Percentiles rank a stretch among this genome's conserved stretches.
Conservation (phyloP, 108 stramenopile species). For the Pseudonitzschia multiseries region DNA sequence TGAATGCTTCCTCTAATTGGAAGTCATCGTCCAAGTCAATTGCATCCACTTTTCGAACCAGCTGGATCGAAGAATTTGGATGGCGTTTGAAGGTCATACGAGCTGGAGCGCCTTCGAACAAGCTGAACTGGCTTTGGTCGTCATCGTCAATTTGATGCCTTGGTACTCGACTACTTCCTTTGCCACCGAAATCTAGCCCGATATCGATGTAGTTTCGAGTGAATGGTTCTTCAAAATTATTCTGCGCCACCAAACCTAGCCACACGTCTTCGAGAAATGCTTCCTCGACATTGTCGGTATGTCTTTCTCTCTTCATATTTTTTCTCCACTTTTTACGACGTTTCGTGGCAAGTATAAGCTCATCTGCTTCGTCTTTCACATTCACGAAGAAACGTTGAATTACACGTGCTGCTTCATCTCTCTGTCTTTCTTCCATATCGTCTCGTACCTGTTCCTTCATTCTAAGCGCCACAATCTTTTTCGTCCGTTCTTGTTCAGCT, state of each 20-base stretch:
- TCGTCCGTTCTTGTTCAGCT: slow-evolving; percentile 25
- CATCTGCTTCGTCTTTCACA: slow-evolving; percentile 68
- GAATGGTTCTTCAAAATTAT: slow-evolving; percentile 7
- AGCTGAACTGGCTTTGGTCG: slow-evolving; percentile 20
- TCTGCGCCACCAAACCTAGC: slow-evolving; percentile 19
- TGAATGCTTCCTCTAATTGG: slow-evolving; percentile 54
- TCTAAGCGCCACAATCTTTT: slow-evolving; percentile 22
- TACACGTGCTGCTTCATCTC: slow-evolving; percentile 48
- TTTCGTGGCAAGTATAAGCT: slow-evolving; percentile 53
- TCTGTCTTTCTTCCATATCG: slow-evolving; percentile 21
- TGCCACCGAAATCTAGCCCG: background rate
- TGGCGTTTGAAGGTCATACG: slow-evolving; percentile 5
- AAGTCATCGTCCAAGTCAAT: slow-evolving; percentile 50
- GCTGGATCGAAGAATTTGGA: slow-evolving; percentile 10
- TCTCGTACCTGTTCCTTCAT: slow-evolving; percentile 36
- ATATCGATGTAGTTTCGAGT: slow-evolving; percentile 7
- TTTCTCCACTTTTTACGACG: slow-evolving; percentile 46
- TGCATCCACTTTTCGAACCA: slow-evolving; percentile 18
- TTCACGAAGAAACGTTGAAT: slow-evolving; percentile 73
- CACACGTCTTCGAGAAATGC: slow-evolving; percentile 53
- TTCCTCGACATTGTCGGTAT: slow-evolving; percentile 39
- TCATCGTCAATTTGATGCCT: slow-evolving; percentile 13
- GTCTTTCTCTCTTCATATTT: slow-evolving; percentile 34
- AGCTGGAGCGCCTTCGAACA: slow-evolving; percentile 7
- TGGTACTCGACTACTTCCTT: background rate